Evolutionary conservation across 306 rosid species (phyloP).

Genomic region (Mimosa bimucronata): DNA sequence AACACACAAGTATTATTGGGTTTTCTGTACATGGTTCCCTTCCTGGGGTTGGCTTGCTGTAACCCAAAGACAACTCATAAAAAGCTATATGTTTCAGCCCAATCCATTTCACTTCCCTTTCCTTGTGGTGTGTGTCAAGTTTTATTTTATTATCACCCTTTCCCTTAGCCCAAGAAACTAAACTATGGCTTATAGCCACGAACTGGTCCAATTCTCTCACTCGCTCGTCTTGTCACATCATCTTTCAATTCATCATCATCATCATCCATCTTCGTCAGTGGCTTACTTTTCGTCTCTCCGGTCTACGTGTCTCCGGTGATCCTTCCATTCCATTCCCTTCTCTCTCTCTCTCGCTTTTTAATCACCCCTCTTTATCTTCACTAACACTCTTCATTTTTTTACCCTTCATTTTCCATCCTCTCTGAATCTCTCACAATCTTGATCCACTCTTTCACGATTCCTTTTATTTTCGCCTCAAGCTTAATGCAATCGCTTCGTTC

Average conservation of each 20-base stretch:
- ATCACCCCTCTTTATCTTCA: conserved; percentile 7
- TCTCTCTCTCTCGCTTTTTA: not conserved
- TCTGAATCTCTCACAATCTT: conserved; percentile 1
- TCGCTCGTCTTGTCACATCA: not conserved
- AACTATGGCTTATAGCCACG: not conserved
- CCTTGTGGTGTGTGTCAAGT: not conserved
- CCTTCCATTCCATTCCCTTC: conserved; percentile 28
- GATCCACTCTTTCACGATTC: not conserved
- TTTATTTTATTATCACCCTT: too few relatives aligned
- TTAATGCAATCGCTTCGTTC: not conserved
- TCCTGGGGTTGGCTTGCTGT: not conserved
- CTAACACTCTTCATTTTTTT: not conserved
- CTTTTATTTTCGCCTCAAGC: not conserved
- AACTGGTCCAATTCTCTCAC: not conserved
- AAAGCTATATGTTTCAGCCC: not conserved
- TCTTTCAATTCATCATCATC: not conserved
- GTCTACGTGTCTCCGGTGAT: conserved; percentile 1
- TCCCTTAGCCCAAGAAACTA: not conserved
- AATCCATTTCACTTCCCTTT: not conserved
- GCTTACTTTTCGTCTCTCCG: not conserved
- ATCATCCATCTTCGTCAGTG: not conserved
- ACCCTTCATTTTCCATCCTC: not conserved
- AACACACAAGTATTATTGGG: too few relatives aligned
- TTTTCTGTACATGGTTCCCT: too few relatives aligned
- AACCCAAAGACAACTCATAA: not conserved